Evolutionary conservation across 176 grass and related monocot genomes (phyloP).

Genomic region (Zea luxurians): DNA sequence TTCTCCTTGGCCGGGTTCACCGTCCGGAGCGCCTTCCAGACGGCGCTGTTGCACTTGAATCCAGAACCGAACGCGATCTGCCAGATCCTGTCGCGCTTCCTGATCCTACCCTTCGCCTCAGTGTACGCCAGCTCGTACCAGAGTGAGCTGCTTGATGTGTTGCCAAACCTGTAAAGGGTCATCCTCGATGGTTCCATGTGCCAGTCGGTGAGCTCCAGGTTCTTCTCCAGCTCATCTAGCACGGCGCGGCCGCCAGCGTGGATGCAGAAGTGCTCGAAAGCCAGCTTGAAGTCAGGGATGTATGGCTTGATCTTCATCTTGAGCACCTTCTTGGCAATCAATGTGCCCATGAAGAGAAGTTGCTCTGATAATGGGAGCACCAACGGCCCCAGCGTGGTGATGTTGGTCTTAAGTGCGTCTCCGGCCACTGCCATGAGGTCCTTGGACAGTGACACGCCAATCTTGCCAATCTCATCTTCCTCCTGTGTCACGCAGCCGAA

Average conservation of each 20-base stretch:
- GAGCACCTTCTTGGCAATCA: slow-evolving; percentile 78
- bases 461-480: slow-evolving; percentile 65
- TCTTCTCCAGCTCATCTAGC: slow-evolving; percentile 89
- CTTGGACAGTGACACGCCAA: slow-evolving; percentile 86
- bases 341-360: slow-evolving; percentile 72
- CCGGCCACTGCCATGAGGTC: slow-evolving; percentile 90
- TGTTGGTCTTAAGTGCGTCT: slow-evolving; percentile 96
- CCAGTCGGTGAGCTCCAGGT: slow-evolving; percentile 83
- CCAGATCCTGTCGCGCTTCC: slow-evolving; percentile 77
- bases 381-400: slow-evolving; percentile 82
- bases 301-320: slow-evolving; percentile 94
- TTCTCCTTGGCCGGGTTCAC: slow-evolving; percentile 62
- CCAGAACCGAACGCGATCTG: slow-evolving; percentile 96
- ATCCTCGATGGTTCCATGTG: slow-evolving; percentile 96
- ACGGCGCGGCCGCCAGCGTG: slow-evolving; percentile 85
- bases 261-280: slow-evolving; percentile 95
- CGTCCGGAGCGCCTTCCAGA: slow-evolving; percentile 74
- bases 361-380: slow-evolving; percentile 89
- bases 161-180: slow-evolving; percentile 87
- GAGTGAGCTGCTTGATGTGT: slow-evolving; percentile 93
- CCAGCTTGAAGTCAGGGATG: slow-evolving; percentile 96
- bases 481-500: slow-evolving; percentile 84
- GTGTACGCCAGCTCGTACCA: slow-evolving; percentile 93
- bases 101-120: slow-evolving; percentile 82
- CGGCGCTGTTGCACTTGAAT: slow-evolving; percentile 97